These are phyloP conservation scores for Suaeda aralocaspica DNA, from an alignment of 148 eudicot genomes.

Conservation along the genomic window DNA sequence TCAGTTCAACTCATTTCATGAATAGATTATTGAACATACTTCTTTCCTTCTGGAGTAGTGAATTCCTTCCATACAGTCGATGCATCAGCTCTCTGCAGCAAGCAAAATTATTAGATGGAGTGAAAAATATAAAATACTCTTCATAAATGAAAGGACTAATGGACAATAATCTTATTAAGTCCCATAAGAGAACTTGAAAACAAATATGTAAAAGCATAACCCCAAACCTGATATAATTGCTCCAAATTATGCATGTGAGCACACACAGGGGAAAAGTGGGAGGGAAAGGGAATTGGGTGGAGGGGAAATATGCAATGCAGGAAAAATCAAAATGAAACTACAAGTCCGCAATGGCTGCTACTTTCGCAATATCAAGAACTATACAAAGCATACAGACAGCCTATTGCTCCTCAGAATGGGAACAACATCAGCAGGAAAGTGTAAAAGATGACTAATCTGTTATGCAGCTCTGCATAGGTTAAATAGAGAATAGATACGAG, in stretches of 20 bases:
- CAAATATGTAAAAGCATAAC: not conserved
- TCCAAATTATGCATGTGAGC: not conserved
- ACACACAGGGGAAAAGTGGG: not conserved
- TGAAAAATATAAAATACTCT: not conserved
- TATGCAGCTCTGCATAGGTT: too few relatives aligned
- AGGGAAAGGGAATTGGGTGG: not conserved
- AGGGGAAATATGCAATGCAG: not conserved
- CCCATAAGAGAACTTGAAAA: not conserved
- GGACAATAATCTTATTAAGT: not conserved
- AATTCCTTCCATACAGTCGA: slow-evolving; percentile 99
- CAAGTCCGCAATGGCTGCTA: too few relatives aligned
- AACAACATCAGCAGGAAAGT: too few relatives aligned
- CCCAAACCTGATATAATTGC: not conserved
- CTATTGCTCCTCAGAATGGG: too few relatives aligned
- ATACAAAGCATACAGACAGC: too few relatives aligned
- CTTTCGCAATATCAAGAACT: too few relatives aligned
- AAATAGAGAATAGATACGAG: too few relatives aligned
- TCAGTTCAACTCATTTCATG: too few relatives aligned
- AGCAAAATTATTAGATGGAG: slow-evolving; percentile 19
- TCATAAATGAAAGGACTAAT: not conserved
- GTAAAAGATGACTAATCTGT: too few relatives aligned
- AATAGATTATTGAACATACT: slow-evolving; percentile 41
- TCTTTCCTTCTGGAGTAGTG: slow-evolving; percentile 80
- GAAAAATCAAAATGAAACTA: too few relatives aligned
- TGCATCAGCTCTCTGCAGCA: slow-evolving; percentile 88